A percentile compares a stretch with the other conserved stretches of the same genome.
phyloP scores from a whole-genome alignment of 2,329 filamentous ascomycete genomes.

The Hymenoscyphus albidus region DNA sequence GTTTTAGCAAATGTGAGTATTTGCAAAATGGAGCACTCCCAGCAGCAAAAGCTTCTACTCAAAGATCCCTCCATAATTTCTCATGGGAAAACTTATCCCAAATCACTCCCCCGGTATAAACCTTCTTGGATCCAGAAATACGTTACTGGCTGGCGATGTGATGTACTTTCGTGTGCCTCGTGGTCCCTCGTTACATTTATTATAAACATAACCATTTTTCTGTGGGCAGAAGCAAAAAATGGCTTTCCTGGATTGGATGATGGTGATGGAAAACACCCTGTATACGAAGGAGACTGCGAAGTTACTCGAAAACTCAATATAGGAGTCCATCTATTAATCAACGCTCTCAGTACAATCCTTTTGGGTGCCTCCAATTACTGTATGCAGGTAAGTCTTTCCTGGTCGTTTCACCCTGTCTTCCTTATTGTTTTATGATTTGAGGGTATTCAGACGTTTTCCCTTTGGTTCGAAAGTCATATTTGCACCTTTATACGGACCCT shows the following conservation, averaged over 20 bases:
- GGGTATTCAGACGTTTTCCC: no score
- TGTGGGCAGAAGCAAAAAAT: background rate
- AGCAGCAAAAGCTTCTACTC: background rate
- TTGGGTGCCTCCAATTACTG: background rate
- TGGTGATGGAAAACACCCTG: background rate
- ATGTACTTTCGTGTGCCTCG: background rate
- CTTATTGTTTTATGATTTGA: no score
- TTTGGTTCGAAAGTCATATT: no score
- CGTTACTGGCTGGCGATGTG: background rate
- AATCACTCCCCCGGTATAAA: background rate
- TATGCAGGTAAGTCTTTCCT: background rate
- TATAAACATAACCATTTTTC: background rate
- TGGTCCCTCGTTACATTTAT: background rate
- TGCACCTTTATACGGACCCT: no score
- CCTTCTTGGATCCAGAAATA: background rate
- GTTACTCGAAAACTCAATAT: background rate
- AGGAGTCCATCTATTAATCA: background rate
- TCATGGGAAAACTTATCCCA: background rate
- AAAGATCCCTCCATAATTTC: background rate
- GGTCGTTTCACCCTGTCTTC: no score
- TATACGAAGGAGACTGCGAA: constrained; percentile 1
- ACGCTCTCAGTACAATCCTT: background rate
- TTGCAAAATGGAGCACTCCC: background rate
- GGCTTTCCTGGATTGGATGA: background rate
- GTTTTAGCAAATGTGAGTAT: no score